Evolutionary conservation across 2,329 filamentous ascomycete species (phyloP).

Genomic region (Aurifilum marmelostoma): DNA sequence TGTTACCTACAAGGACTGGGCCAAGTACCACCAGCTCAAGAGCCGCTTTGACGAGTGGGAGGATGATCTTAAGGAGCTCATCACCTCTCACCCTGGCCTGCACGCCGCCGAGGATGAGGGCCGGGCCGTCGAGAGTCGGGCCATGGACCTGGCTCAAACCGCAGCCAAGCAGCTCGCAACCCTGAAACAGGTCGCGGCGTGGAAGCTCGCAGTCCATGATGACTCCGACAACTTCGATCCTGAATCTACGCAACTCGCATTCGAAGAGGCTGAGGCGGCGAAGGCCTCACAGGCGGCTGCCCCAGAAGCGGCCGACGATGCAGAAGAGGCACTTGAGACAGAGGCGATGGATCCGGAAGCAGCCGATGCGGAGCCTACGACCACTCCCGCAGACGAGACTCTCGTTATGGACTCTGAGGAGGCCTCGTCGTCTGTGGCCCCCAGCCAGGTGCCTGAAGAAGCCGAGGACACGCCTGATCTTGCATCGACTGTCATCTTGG

Average conservation of each 20-base stretch:
- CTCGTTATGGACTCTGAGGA: slow-evolving; percentile 13
- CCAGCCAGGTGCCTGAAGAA: slow-evolving; percentile 19
- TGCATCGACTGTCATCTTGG: slow-evolving; percentile 34
- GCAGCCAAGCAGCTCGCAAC: slow-evolving; percentile 79
- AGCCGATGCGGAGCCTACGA: slow-evolving; percentile 6
- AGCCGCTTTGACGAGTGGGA: slow-evolving; percentile 84
- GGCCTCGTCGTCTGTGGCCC: slow-evolving; percentile 28
- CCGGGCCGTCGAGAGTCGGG: slow-evolving; percentile 67
- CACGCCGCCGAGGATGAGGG: slow-evolving; percentile 66
- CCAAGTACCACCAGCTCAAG: slow-evolving; percentile 88
- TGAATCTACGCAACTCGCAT: slow-evolving; percentile 63
- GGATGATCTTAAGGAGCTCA: slow-evolving; percentile 75
- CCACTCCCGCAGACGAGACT: slow-evolving; percentile 6
- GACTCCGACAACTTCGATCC: slow-evolving; percentile 77
- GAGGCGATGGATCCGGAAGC: slow-evolving; percentile 5
- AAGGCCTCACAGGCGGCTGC: slow-evolving; percentile 41
- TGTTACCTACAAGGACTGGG: slow-evolving; percentile 96
- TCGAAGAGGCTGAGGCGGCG: slow-evolving; percentile 44
- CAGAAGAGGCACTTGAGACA: slow-evolving; percentile 37
- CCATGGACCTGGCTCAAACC: slow-evolving; percentile 77
- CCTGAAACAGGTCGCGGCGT: slow-evolving; percentile 81
- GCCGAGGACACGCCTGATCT: slow-evolving; percentile 22
- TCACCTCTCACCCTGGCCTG: slow-evolving; percentile 73
- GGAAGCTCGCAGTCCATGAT: slow-evolving; percentile 80
- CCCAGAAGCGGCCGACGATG: slow-evolving; percentile 32